Conservation (phyloP, 1,284 basidiomycete species). For the Amylostereum areolatum region DNA sequence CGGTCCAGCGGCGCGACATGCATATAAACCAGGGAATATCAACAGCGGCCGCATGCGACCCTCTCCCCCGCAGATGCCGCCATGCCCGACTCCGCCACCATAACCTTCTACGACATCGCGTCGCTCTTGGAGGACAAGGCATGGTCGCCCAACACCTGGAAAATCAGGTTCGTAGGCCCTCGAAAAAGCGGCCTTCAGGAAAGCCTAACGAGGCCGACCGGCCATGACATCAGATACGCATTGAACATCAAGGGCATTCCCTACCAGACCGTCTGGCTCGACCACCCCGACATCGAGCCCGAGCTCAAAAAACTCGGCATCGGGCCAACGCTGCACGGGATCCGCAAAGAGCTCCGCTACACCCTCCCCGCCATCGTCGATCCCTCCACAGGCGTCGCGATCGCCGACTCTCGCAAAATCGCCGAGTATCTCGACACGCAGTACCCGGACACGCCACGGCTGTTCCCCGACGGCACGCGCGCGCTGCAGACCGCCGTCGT, state of each 20-base stretch:
- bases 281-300: not conserved
- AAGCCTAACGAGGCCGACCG: not conserved
- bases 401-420: not conserved
- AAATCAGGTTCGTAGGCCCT: constrained; percentile 15
- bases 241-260: not conserved
- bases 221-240: not conserved
- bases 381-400: not conserved
- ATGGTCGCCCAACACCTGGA: constrained; percentile 20
- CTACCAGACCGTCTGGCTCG: not conserved
- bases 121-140: constrained; percentile 9
- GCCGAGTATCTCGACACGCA: not conserved
- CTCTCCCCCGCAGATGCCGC: no score
- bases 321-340: not conserved
- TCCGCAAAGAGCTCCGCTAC: not conserved
- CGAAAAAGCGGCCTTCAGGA: not conserved
- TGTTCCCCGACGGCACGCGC: not conserved
- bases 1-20: no score
- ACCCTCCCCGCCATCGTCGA: not conserved
- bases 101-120: constrained; percentile 21
- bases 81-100: not conserved
- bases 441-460: not conserved
- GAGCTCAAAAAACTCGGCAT: not conserved
- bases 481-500: not conserved
- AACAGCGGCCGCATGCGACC: no score
- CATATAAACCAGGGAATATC: no score